These are phyloP conservation scores for Berberis vulgaris DNA, from an alignment of 164 flowering plant species.

Conservation along the genomic window DNA sequence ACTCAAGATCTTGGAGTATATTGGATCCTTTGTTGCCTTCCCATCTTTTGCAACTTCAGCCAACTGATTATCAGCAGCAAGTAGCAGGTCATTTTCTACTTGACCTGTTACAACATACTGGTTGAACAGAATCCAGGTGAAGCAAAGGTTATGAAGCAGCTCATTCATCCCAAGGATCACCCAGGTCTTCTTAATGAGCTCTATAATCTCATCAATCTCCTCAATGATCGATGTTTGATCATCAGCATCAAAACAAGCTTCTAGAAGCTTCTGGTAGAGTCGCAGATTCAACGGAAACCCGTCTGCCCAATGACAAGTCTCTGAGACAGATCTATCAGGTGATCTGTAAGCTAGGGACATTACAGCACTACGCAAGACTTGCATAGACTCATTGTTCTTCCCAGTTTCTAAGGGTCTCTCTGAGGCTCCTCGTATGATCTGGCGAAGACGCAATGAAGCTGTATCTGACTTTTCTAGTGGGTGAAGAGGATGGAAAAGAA, in stretches of 20 bases:
- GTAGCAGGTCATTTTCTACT: conserved; percentile 59
- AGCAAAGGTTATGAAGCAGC: conserved; percentile 77
- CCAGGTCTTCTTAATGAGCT: conserved; percentile 90
- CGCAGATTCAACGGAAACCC: conserved; percentile 72
- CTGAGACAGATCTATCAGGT: conserved; percentile 44
- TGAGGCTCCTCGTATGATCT: conserved; percentile 44
- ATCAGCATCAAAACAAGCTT: conserved; percentile 71
- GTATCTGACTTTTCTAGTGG: conserved; percentile 39
- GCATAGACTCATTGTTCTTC: conserved; percentile 56
- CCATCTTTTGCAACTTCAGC: conserved; percentile 65
- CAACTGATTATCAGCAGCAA: conserved; percentile 58
- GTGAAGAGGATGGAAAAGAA: conserved; percentile 60
- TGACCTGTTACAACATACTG: conserved; percentile 63
- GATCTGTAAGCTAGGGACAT: conserved; percentile 70
- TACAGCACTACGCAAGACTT: conserved; percentile 44
- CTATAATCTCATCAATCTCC: conserved; percentile 79
- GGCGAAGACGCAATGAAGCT: conserved; percentile 40
- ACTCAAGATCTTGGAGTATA: conserved; percentile 43
- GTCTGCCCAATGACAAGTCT: conserved; percentile 89
- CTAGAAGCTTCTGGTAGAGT: conserved; percentile 63
- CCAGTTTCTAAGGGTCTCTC: conserved; percentile 65
- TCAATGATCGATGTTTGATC: conserved; percentile 68
- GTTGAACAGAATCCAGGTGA: conserved; percentile 69
- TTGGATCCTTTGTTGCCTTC: conserved; percentile 40
- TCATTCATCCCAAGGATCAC: conserved; percentile 61